Evolutionary conservation across 108 stramenopile genomes (phyloP), one percentile per base, ranked within the genome.

Genomic region (Cyclotella distinguenda): DNA sequence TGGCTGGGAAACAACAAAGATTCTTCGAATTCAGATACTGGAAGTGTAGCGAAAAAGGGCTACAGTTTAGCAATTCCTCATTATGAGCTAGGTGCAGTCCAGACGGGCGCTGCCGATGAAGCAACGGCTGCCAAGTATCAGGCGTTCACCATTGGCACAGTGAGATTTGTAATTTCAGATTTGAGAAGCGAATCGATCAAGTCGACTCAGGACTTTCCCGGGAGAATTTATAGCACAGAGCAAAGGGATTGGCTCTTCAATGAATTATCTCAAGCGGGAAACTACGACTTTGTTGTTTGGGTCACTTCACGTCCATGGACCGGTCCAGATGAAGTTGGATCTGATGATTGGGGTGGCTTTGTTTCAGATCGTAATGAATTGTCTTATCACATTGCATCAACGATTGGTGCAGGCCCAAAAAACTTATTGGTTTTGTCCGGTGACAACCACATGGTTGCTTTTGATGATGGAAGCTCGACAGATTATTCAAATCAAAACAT

Each of bases 211-310:
- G 28, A 46, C n/a, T 67, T 25, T 43, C 50, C 55, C 27, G 71
- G 71, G 21, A 66, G 34, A 32, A 58, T 80, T 6, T 85, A 72
- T 28, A 77, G 75, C 50, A 33, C 22, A 12, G 64, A 49, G 22
- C 84, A 85, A 48, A 70, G 61, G 44, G 50, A 77, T 5, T 85
- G 84, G 84, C 25, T 85, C 9, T 72, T 33, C 50, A 55, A 62
- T 38, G 81, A 82, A 32, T 59, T 80, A 22, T 50, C 75, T 25
- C 51, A 60, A 42, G 81, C 81, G 13, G 67, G 38, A 0, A 48
- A 65, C 32, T 85, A 85, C 51, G 84, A 85, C 60, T 85, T 80
- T 77, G 79, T 85, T 23, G 63, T 85, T 36, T 85, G 79, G 81
- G 81, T 74, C 1, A 62, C 79, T 3, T 54, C 74, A 16, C 53